Base-by-base conservation (phyloP, 1,139 yeast genomes). In the Yamadazyma triangularis region DNA sequence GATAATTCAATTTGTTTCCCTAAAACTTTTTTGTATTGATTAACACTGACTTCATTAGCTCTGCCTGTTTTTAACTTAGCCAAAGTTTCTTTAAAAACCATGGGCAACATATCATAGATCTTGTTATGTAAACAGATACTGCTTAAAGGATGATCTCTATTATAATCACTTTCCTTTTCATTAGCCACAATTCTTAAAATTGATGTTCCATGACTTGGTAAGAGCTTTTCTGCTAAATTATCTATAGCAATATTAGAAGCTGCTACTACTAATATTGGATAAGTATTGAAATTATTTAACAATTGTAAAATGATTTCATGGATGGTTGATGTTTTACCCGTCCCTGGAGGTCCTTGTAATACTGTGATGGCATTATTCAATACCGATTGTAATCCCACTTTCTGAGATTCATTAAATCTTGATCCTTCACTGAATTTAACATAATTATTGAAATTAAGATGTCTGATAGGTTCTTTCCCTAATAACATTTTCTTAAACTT, bases 191-290 rank as follows among this genome's bases (percentile, higher is more conserved):
- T 77, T 58, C 89, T 64, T 30, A 80, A 50, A 13, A 79, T 70
- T 24, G 71, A 72, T 30, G 65, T 65, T 5, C 69, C 71, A 39
- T 73, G 73, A 25, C 67, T 64, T 4, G 58, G 58, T 8, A 47
- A 33, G 36, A 80, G 60, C 45, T 80, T 79, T 45, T 80, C 88
- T 0, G 87, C 88, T 51, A 80, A 79, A 44, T 80, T 80, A 49
- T 80, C 89, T 45, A 80, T 79, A 2, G 89, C 88, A 48, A 80
- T 77, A 46, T 80, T 80, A 1, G 87, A 79, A 0, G 86, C 84
- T 0, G 89, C 88, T 31, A 79, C 86, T 32, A 81, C 86, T 36
- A 79, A 60, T 25, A 80, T 77, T 3, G 89, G 88, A 44, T 60
- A 74, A 0, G 79, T 70, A 42, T 73, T 67, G 41, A 75, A 60